phyloP scores from a whole-genome alignment of 345 rosid genomes.

The Aethionema arabicum region DNA sequence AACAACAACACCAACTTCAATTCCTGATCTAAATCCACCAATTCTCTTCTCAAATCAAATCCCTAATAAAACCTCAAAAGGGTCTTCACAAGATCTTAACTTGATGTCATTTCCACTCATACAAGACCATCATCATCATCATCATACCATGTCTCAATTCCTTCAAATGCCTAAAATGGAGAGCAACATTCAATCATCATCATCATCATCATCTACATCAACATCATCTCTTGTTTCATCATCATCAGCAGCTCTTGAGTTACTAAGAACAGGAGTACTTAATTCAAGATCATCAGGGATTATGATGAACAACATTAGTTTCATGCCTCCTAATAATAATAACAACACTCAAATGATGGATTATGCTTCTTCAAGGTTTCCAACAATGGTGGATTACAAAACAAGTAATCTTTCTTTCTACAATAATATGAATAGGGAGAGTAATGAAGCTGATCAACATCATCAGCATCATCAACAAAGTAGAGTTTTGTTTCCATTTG shows the following conservation, averaged over 20 bases:
- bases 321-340: constrained; percentile 27
- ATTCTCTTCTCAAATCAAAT: constrained; percentile 35
- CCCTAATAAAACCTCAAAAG: constrained; percentile 31
- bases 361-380: constrained; percentile 42
- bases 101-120: constrained; percentile 39
- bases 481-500: constrained; percentile 38
- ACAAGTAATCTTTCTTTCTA: constrained; percentile 33
- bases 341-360: constrained; percentile 36
- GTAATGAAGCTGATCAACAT: constrained; percentile 17
- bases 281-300: constrained; percentile 39
- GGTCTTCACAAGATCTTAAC: constrained; percentile 40
- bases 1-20: constrained; percentile 26
- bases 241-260: constrained; percentile 41
- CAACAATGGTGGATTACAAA: constrained; percentile 38
- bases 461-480: constrained; percentile 22
- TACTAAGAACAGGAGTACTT: constrained; percentile 32
- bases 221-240: constrained; percentile 36
- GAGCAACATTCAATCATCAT: constrained; percentile 25
- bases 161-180: constrained; percentile 37
- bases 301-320: constrained; percentile 9
- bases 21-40: constrained; percentile 40
- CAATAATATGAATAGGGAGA: constrained; percentile 23
- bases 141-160: constrained; percentile 36
- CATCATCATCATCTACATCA: constrained; percentile 31
- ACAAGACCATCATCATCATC: constrained; percentile 34